phyloP scores from a whole-genome alignment of 2,329 filamentous ascomycete genomes.

The Trichoderma breve region DNA sequence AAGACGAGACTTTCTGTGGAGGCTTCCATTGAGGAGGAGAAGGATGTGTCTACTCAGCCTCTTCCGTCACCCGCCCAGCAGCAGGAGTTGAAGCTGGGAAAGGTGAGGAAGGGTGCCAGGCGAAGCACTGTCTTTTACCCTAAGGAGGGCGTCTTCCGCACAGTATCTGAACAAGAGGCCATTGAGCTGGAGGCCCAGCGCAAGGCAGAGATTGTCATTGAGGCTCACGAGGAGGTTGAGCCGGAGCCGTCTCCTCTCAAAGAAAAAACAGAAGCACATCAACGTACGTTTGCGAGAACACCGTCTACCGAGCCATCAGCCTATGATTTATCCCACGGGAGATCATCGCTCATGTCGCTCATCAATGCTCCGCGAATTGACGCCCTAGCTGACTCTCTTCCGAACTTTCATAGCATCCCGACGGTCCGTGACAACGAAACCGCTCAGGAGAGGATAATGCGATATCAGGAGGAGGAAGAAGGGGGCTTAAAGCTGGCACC shows the following conservation, averaged over 20 bases:
- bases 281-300: constrained; percentile 52
- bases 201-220: constrained; percentile 25
- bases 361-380: constrained; percentile 54
- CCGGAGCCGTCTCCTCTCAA: constrained; percentile 4
- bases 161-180: constrained; percentile 54
- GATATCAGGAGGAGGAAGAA: constrained; percentile 2
- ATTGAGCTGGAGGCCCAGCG: constrained; percentile 41
- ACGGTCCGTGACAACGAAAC: constrained; percentile 31
- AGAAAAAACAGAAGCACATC: constrained; percentile 29
- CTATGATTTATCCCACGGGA: constrained; percentile 53
- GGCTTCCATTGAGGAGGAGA: constrained; percentile 23
- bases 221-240: constrained; percentile 24
- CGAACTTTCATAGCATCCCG: constrained; percentile 44
- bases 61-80: constrained; percentile 29
- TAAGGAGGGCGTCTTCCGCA: constrained; percentile 61
- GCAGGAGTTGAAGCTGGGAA: constrained; percentile 22
- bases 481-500: not conserved
- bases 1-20: constrained; percentile 10
- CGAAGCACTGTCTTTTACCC: constrained; percentile 59
- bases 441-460: constrained; percentile 9
- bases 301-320: constrained; percentile 62
- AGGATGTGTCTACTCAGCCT: constrained; percentile 25
- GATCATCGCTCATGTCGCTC: constrained; percentile 60
- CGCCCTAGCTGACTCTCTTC: constrained; percentile 34
- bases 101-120: constrained; percentile 41